Evolutionary conservation across 345 rosid genomes (phyloP), one percentile per base, ranked within the genome.

Genomic region (Gossypium anomalum): DNA sequence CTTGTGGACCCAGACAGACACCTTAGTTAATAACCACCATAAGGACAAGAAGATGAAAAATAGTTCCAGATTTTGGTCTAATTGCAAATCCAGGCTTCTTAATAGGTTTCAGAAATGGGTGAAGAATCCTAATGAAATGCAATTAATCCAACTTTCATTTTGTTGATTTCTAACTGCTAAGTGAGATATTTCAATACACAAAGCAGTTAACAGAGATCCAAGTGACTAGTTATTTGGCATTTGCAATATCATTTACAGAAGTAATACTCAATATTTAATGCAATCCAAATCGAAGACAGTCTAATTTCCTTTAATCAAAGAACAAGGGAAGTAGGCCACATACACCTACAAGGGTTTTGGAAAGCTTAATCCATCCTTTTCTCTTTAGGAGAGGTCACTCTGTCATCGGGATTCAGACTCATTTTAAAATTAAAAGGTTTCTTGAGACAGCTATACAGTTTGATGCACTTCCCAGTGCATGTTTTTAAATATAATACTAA

Each of bases 211-310:
- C 57, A 48, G 19, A 25, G 56, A 23, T 47, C 55, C 34, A 47
- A 19, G 11, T 48, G 22, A 15, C 43, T 48, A 68, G 57, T 14
- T 48, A 13, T 48, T 48, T 67, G 38, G 53, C 71, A 45, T 47
- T 67, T 23, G 71, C 71, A 67, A 47, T 67, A 47, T 47, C 56
- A 64, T 64, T 38, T 23, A 67, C 41, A 7, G 48, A 25, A 67
- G 41, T 7, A 64, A 41, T n/a, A 48, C 6, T 41, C 14, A 23
- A 47, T 14, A 48, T 9, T 22, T 51, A 51, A 51, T 15, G 56
- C 12, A 47, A 67, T 67, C 43, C 4, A 2, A 23, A 64, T 9
- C 27, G 68, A 41, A 14, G 22, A 63, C 23, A 63, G 20, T 2
- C 22, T 63, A 38, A 9, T 17, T 41, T 41, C 15, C 0, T 64